phyloP scores from a whole-genome alignment of 768 basidiomycete species.

The Saitozyma sp. region DNA sequence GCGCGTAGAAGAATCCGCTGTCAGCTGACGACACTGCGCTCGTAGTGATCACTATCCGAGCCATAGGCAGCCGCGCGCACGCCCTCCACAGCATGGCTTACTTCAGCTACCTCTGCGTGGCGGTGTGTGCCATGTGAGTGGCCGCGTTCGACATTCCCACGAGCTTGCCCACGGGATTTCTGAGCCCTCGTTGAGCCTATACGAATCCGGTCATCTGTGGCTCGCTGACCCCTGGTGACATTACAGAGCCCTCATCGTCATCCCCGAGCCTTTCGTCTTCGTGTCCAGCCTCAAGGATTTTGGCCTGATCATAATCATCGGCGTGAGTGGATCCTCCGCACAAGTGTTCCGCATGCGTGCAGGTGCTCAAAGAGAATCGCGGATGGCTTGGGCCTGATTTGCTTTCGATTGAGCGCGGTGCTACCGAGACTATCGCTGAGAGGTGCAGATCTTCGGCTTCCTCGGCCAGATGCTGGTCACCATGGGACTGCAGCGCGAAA shows the following conservation, averaged over 20 bases:
- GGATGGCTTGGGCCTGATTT: no score
- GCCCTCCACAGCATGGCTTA: slow-evolving; percentile 70
- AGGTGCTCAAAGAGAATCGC: no score
- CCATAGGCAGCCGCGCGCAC: slow-evolving; percentile 74
- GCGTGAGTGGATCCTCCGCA: slow-evolving; percentile 26
- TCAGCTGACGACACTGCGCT: not conserved
- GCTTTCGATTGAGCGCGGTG: no score
- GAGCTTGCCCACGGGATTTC: not conserved
- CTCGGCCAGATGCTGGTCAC: slow-evolving; percentile 60
- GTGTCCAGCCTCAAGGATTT: slow-evolving; percentile 9
- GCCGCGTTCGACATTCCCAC: slow-evolving; percentile 15
- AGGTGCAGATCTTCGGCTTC: slow-evolving; percentile 51
- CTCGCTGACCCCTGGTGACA: slow-evolving; percentile 20
- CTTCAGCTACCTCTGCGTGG: slow-evolving; percentile 64
- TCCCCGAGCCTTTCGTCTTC: slow-evolving; percentile 32
- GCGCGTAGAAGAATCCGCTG: not conserved
- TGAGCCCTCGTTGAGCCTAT: not conserved
- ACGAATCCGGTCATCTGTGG: not conserved
- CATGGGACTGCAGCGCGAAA: slow-evolving; percentile 66
- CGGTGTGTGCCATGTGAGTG: slow-evolving; percentile 52
- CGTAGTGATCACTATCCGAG: slow-evolving; percentile 61
- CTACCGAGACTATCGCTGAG: not conserved
- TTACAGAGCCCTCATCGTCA: slow-evolving; percentile 35
- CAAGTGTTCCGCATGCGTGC: no score
- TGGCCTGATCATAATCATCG: slow-evolving; percentile 46